phyloP scores from a whole-genome alignment of 139 green algal species.

The Nannochloris sp. region DNA sequence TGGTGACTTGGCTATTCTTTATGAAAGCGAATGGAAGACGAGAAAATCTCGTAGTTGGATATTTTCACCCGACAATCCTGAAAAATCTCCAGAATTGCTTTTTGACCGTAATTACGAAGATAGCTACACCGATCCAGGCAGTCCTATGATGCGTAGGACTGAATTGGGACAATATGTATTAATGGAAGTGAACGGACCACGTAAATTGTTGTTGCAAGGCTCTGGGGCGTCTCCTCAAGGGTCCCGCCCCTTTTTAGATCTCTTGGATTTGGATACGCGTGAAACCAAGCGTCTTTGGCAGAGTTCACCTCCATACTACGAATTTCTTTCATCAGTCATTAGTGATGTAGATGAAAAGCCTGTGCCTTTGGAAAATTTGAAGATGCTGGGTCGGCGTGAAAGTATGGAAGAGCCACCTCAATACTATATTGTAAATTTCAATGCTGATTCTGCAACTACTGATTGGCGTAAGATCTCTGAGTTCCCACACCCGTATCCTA shows the following conservation, averaged over 20 bases:
- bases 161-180: slow-evolving; percentile 74
- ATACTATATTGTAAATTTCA: slow-evolving; percentile 38
- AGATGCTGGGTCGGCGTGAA: slow-evolving; percentile 55
- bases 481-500: slow-evolving; percentile 94
- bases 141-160: slow-evolving; percentile 63
- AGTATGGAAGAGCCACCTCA: slow-evolving; percentile 48
- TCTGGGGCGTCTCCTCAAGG: slow-evolving; percentile 75
- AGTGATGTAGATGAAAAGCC: slow-evolving; percentile 10
- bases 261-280: slow-evolving; percentile 56
- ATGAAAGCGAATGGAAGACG: slow-evolving; percentile 84
- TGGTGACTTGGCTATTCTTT: slow-evolving; percentile 81
- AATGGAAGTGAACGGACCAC: slow-evolving; percentile 39
- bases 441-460: background rate
- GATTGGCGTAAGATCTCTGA: slow-evolving; percentile 64
- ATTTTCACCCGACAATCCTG: background rate
- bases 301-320: slow-evolving; percentile 59
- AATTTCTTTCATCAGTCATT: slow-evolving; percentile 49
- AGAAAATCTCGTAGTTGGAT: slow-evolving; percentile 42
- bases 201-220: slow-evolving; percentile 74
- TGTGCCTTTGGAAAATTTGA: slow-evolving; percentile 48
- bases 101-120: slow-evolving; percentile 81
- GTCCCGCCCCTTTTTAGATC: slow-evolving; percentile 88
- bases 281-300: slow-evolving; percentile 79
- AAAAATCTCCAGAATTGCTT: background rate
- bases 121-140: slow-evolving; percentile 85